Base-by-base conservation (phyloP, 2,329 filamentous ascomycete genomes). In the Paracorniculantispora psalliotae region DNA sequence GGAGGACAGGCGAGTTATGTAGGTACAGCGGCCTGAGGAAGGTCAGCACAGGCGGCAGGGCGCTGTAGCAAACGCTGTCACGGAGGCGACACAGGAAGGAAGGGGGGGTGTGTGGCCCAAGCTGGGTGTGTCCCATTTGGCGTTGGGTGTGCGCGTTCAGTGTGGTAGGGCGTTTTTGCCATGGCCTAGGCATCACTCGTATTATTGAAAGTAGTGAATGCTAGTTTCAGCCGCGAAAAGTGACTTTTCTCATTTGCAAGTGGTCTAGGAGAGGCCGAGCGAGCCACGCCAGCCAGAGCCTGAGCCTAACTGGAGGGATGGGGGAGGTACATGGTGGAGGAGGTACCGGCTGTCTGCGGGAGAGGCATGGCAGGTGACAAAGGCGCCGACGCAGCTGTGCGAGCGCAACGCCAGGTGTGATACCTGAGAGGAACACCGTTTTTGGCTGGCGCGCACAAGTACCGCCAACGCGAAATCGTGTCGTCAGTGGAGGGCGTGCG, bases 1-100 rank as follows among this genome's bases (percentile, higher is more conserved):
- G 56, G 47, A 43, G 46, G 37, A 19, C 17, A 47, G 13, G 39
- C 62, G 64, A 65, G 63, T 61, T 65, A 63, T 60, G 61, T 60
- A n/a, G n/a, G n/a, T n/a, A n/a, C n/a, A n/a, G n/a, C n/a, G n/a
- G n/a, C n/a, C n/a, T n/a, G n/a, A n/a, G n/a, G n/a, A n/a, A n/a
- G n/a, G n/a, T n/a, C n/a, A n/a, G n/a, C n/a, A n/a, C 41, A 53
- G 49, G 17, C 12, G 25, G 5, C 35, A 51, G 33, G 8, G 50
- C 41, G 26, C 52, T 47, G 52, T 47, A 55, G 41, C 44, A 37
- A 23, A 47, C 26, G 21, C 52, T 46, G 41, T 37, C 46, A 55
- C 52, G 41, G 37, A 51, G 47, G 37, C 37, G 37, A 53, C 35
- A n/a, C n/a, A n/a, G n/a, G n/a, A 4, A 53, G 37, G 9, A 12